Evolutionary conservation across 2,329 filamentous ascomycete genomes (phyloP), one percentile per base, ranked within the genome.

Genomic region (Helotiales sp.): DNA sequence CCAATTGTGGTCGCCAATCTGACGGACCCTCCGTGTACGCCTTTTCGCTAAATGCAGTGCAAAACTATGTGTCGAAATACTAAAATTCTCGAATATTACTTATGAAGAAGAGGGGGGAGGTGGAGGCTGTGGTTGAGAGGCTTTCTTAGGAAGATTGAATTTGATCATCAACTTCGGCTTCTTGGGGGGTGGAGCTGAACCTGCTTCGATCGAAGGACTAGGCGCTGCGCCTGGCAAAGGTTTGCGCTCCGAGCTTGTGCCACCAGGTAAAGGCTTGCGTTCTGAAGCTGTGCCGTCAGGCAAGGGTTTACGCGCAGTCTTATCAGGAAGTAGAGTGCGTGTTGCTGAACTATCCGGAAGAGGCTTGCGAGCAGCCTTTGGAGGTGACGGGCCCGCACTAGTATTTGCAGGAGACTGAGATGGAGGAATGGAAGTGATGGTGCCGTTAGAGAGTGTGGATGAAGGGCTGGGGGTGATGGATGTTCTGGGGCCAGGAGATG

Each of bases 31-130:
- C 54, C 42, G 40, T 34, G 31, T 40, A 62, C 65, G 61, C 66
- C 63, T 51, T 64, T 64, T 66, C 67, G 66, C 65, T 69, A 68
- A 66, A 67, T 68, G 46, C 46, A 48, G 19, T 48, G 46, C 46
- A 48, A 48, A 27, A 46, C n/a, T 48, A 48, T 48, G 29, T 48
- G 46, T n/a, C 29, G 25, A 33, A 19, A 31, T 48, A n/a, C n/a
- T n/a, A n/a, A n/a, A n/a, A n/a, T n/a, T n/a, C 19, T 30, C 27
- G 8, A 48, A 31, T 17, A 48, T 48, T 17, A 31, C 24, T 22
- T 48, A 48, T 31, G 25, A 48, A 27, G 27, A 22, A 19, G 46
- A 12, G 27, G 42, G n/a, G n/a, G 24, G 19, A 13, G 10, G 7
- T 2, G 42, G 13, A 33, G 46, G 12, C 25, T 25, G 5, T 10